Conservation (phyloP, 768 basidiomycete genomes). For the Obba rivulosa region DNA sequence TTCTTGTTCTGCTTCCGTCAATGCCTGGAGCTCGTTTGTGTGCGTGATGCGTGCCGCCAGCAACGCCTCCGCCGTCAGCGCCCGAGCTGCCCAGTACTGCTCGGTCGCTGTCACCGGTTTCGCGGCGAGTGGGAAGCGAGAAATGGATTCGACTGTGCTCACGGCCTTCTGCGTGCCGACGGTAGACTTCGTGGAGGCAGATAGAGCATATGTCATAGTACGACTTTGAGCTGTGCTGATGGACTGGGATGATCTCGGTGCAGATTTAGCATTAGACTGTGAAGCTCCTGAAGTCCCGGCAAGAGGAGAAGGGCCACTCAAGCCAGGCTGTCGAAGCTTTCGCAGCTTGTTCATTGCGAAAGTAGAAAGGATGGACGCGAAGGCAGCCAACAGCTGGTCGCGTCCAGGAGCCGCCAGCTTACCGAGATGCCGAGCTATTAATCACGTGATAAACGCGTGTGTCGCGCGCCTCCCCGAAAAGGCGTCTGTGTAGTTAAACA, state of each 20-base stretch:
- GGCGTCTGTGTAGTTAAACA: too few species aligned
- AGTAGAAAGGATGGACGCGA: too few species aligned
- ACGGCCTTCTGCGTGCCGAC: not conserved
- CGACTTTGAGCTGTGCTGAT: slow-evolving; percentile 10
- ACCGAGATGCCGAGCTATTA: too few species aligned
- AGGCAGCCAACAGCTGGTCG: too few species aligned
- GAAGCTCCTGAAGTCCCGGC: too few species aligned
- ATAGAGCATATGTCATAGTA: slow-evolving; percentile 13
- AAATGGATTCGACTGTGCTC: not conserved
- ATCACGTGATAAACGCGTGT: too few species aligned
- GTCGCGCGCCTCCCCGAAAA: too few species aligned
- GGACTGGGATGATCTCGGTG: too few species aligned
- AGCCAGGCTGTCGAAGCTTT: not conserved
- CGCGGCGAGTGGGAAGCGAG: not conserved
- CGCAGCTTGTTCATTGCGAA: slow-evolving; percentile 8
- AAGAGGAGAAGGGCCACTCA: too few species aligned
- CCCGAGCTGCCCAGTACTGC: slow-evolving; percentile 67
- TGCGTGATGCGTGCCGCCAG: slow-evolving; percentile 45
- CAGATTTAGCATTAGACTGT: too few species aligned
- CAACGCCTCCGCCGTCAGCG: slow-evolving; percentile 59
- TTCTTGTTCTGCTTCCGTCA: slow-evolving; percentile 36
- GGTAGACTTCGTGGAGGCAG: not conserved
- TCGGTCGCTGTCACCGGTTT: slow-evolving; percentile 24
- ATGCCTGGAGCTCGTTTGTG: slow-evolving; percentile 40
- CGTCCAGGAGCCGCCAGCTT: too few species aligned